A percentile compares a stretch with the other conserved stretches of the same genome.
Conservation (phyloP, 2,329 filamentous ascomycete species). For the Aquanectria penicillioides region DNA sequence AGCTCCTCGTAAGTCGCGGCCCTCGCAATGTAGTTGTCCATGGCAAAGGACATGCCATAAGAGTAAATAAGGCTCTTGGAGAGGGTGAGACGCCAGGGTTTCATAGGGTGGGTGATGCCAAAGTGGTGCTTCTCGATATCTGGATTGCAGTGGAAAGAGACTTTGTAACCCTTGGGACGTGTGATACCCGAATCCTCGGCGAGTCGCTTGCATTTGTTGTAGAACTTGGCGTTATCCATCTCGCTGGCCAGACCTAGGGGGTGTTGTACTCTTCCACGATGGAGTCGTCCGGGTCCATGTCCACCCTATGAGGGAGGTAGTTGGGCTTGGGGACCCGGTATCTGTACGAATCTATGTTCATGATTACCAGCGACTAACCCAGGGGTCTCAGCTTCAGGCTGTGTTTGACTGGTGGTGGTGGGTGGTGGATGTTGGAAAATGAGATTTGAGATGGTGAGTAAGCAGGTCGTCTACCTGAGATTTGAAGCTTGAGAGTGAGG, state of each 20-base stretch:
- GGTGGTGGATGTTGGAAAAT: too few relatives aligned
- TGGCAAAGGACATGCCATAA: constrained; percentile 95
- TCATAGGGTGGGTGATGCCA: constrained; percentile 97
- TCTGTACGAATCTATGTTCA: constrained; percentile 59
- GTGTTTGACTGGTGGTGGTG: too few relatives aligned
- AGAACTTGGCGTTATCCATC: constrained; percentile 65
- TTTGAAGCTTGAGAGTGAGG: too few relatives aligned
- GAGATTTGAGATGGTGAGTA: constrained; percentile 1
- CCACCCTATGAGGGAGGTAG: constrained; percentile 66
- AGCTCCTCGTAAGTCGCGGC: constrained; percentile 90
- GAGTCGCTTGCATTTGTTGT: constrained; percentile 65
- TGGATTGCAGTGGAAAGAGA: constrained; percentile 96
- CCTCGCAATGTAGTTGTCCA: constrained; percentile 91
- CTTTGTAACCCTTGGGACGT: constrained; percentile 84
- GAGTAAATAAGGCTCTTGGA: constrained; percentile 95
- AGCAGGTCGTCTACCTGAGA: background rate
- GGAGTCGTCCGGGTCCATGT: constrained; percentile 60
- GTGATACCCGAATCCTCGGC: constrained; percentile 75
- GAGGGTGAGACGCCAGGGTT: constrained; percentile 94
- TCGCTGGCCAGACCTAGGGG: constrained; percentile 62
- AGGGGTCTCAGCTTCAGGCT: constrained; percentile 1
- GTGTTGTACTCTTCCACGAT: constrained; percentile 63
- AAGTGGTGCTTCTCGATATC: constrained; percentile 98
- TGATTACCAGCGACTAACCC: constrained; percentile 28
- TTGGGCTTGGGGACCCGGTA: constrained; percentile 67